A percentile compares a stretch with the other conserved stretches of the same genome.
These are phyloP conservation scores for Seminavis robusta DNA, from an alignment of 108 stramenopile species.

Conservation along the genomic window DNA sequence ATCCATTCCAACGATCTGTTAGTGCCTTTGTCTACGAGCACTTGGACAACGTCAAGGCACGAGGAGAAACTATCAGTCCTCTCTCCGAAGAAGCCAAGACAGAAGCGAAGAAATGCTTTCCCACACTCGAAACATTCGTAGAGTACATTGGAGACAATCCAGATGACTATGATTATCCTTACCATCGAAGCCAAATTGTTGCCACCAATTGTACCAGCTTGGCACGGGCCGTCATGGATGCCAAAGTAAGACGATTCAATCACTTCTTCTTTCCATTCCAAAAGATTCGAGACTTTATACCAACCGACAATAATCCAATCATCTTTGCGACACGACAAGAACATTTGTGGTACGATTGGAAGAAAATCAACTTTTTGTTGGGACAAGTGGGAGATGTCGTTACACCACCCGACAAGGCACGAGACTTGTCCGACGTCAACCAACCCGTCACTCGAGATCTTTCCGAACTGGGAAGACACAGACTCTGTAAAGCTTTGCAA, in stretches of 20 bases:
- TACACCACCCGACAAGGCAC: neutral
- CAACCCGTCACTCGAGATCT: too few species aligned
- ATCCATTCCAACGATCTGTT: constrained; percentile 54
- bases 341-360: constrained; percentile 56
- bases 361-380: constrained; percentile 29
- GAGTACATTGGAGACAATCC: constrained; percentile 12
- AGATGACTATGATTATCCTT: constrained; percentile 36
- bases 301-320: neutral
- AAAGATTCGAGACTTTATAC: constrained; percentile 1
- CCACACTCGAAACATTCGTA: constrained; percentile 37
- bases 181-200: constrained; percentile 18
- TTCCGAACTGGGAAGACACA: too few species aligned
- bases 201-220: constrained; percentile 4
- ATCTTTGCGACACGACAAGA: constrained; percentile 47
- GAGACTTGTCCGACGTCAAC: too few species aligned
- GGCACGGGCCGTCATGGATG: constrained; percentile 22
- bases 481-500: too few species aligned
- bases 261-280: constrained; percentile 43
- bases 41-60: constrained; percentile 5
- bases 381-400: constrained; percentile 7
- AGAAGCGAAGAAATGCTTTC: constrained; percentile 37
- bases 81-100: neutral
- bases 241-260: constrained; percentile 26
- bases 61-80: neutral
- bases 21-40: constrained; percentile 48